Conservation (phyloP, 116 monocot genomes). For the Posidonia oceanica region DNA sequence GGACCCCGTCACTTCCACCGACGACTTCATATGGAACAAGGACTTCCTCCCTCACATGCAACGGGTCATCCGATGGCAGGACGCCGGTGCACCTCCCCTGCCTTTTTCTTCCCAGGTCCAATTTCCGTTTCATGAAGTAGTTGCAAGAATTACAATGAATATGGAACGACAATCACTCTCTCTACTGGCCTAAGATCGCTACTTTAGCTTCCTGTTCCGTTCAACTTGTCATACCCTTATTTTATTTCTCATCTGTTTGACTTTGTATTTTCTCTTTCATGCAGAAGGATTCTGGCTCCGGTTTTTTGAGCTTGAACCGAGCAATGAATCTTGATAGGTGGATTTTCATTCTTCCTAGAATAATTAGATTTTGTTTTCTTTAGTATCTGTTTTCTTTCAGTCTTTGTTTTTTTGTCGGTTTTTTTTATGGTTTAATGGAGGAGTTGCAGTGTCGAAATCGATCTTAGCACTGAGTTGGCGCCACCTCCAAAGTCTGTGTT, state of each 20-base stretch:
- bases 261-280: conserved; percentile 4
- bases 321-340: conserved; percentile 87
- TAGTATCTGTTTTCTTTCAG: too few species aligned
- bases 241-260: neutral
- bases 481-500: conserved; percentile 51
- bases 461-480: conserved; percentile 69
- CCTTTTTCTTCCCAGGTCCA: neutral
- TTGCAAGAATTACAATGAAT: too few species aligned
- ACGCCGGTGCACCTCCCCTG: neutral
- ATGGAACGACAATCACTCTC: too few species aligned
- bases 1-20: conserved; percentile 78
- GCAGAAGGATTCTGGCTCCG: conserved; percentile 47
- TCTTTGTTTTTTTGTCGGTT: neutral
- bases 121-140: neutral
- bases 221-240: neutral
- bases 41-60: conserved; percentile 67
- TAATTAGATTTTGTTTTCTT: neutral
- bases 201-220: too few species aligned
- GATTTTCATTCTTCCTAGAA: neutral
- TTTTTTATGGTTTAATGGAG: conserved; percentile 3
- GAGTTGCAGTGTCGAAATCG: conserved; percentile 58
- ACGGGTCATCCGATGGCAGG: conserved; percentile 21
- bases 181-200: too few species aligned
- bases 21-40: conserved; percentile 99
- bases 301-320: conserved; percentile 81